These are phyloP conservation scores for Mucor racemosus DNA, from an alignment of 371 early-diverging fungal genomes.

Conservation along the genomic window DNA sequence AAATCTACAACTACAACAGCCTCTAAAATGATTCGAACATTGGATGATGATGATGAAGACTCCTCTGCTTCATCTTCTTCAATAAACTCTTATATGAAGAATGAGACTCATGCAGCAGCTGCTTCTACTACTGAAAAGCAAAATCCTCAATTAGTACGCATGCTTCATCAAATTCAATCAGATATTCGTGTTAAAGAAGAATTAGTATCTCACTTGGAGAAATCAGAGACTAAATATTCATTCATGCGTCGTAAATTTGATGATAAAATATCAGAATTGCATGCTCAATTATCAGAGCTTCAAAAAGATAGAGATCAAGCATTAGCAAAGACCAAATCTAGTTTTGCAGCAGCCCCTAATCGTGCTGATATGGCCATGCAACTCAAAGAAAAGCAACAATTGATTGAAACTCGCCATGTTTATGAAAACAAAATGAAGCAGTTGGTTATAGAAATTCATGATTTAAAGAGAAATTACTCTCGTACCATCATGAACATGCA, in stretches of 20 bases:
- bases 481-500: slow-evolving; percentile 62
- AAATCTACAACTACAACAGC: slow-evolving; percentile 13
- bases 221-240: slow-evolving; percentile 59
- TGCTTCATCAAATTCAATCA: slow-evolving; percentile 72
- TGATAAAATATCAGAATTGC: slow-evolving; percentile 64
- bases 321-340: slow-evolving; percentile 47
- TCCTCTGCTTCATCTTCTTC: slow-evolving; percentile 14
- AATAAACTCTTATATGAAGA: neutral
- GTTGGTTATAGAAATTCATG: slow-evolving; percentile 73
- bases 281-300: slow-evolving; percentile 59
- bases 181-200: slow-evolving; percentile 76
- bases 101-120: neutral
- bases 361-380: slow-evolving; percentile 34
- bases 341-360: slow-evolving; percentile 25
- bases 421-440: slow-evolving; percentile 78
- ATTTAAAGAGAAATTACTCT: slow-evolving; percentile 63
- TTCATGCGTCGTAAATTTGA: slow-evolving; percentile 75
- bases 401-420: slow-evolving; percentile 49
- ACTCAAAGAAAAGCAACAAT: slow-evolving; percentile 47
- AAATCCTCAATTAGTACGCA: slow-evolving; percentile 50
- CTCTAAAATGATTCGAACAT: neutral
- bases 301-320: slow-evolving; percentile 76
- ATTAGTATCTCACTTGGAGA: slow-evolving; percentile 62
- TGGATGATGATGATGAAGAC: slow-evolving; percentile 10
- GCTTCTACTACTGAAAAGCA: slow-evolving; percentile 10